Percentiles rank a stretch among this genome's conserved stretches.
Conservation (phyloP, 352 stramenopile genomes). For the Thraustochytrium striatum region DNA sequence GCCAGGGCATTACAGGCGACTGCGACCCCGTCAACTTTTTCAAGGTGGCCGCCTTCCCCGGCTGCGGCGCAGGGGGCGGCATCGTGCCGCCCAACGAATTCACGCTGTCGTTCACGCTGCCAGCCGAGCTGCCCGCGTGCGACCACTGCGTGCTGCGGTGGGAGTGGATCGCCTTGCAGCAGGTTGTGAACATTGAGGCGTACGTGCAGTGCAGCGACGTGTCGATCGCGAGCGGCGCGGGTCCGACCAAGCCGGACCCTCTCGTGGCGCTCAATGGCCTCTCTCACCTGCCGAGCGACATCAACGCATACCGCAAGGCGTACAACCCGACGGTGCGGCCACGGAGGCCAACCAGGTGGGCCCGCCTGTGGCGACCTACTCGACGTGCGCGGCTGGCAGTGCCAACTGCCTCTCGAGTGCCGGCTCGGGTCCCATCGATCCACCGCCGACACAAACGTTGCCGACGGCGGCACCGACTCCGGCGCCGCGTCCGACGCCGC, state of each 20-base stretch:
- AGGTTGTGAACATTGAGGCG: no score
- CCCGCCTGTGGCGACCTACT: neutral
- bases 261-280: neutral
- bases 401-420: no score
- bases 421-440: no score
- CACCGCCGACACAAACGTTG: no score
- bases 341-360: neutral
- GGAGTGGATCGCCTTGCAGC: no score
- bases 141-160: no score
- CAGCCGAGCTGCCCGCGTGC: no score
- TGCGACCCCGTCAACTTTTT: neutral
- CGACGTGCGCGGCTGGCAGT: neutral
- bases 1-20: neutral
- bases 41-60: neutral
- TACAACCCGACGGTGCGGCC: neutral
- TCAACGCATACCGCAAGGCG: neutral
- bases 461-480: no score
- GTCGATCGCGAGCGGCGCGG: neutral
- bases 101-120: neutral
- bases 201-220: no score
- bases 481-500: no score
- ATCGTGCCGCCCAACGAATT: neutral
- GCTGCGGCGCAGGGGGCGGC: neutral
- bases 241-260: neutral
- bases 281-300: neutral